phyloP scores from a whole-genome alignment of 306 rosid genomes.

The Lathyrus tuberosus region DNA sequence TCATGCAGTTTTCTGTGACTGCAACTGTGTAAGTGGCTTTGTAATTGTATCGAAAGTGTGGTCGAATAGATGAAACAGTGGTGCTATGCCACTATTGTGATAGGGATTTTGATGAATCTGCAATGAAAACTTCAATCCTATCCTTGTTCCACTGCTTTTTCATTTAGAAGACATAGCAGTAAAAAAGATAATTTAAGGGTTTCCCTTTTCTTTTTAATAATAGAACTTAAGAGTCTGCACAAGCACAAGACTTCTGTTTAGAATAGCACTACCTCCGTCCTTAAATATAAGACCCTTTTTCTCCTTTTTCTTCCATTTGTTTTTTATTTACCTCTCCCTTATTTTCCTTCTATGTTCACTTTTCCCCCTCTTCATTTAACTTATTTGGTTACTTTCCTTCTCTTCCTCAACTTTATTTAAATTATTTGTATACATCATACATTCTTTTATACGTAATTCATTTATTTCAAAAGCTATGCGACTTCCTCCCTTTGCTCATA shows the following conservation, averaged over 20 bases:
- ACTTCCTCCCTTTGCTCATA: no score
- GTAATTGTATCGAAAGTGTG: neutral
- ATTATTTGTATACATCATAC: no score
- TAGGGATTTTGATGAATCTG: neutral
- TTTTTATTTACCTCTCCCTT: no score
- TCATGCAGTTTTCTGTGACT: neutral
- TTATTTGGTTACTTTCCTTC: no score
- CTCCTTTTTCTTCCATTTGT: no score
- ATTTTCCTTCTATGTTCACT: no score
- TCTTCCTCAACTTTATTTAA: no score
- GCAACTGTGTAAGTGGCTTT: neutral
- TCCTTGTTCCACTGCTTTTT: neutral
- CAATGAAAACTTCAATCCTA: neutral
- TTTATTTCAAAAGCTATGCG: no score
- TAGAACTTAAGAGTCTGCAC: neutral
- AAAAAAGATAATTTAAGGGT: neutral
- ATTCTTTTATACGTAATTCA: no score
- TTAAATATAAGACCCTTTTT: no score
- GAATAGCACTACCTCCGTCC: neutral
- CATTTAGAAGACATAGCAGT: neutral
- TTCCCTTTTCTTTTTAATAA: neutral
- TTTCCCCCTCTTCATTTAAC: no score
- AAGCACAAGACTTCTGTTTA: neutral
- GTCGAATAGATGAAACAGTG: neutral
- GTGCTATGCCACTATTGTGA: neutral